Percentiles rank a stretch among this genome's conserved stretches.
These are phyloP conservation scores for Trametes cubensis DNA, from an alignment of 768 basidiomycete species.

Conservation along the genomic window DNA sequence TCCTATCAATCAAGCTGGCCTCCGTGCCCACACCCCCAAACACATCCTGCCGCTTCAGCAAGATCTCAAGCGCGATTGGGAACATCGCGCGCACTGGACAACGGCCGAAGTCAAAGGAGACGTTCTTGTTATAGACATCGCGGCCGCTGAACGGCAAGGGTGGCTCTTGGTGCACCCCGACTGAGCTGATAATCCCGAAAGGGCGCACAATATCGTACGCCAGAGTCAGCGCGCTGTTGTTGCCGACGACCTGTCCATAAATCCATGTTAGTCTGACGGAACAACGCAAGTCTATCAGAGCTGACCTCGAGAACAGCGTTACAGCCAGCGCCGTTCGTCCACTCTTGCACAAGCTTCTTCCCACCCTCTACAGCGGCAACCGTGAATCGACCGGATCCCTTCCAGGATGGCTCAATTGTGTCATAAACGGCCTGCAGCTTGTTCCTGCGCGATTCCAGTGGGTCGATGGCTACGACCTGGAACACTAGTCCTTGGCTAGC, in stretches of 20 bases:
- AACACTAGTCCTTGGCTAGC: slow-evolving; percentile 39
- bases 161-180: slow-evolving; percentile 66
- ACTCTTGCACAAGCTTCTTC: slow-evolving; percentile 48
- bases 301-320: slow-evolving; percentile 69
- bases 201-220: slow-evolving; percentile 73
- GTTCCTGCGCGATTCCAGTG: slow-evolving; percentile 53
- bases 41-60: slow-evolving; percentile 71
- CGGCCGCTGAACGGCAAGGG: slow-evolving; percentile 57
- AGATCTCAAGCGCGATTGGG: slow-evolving; percentile 66
- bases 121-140: slow-evolving; percentile 74
- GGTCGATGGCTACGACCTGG: slow-evolving; percentile 68
- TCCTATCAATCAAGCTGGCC: slow-evolving; percentile 64
- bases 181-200: slow-evolving; percentile 75
- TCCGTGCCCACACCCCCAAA: slow-evolving; percentile 70
- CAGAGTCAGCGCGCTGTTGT: slow-evolving; percentile 60
- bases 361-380: slow-evolving; percentile 55
- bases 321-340: slow-evolving; percentile 63
- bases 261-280: background rate
- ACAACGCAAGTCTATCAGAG: background rate
- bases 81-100: slow-evolving; percentile 82
- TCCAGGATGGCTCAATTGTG: slow-evolving; percentile 47
- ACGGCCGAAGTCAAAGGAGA: slow-evolving; percentile 79
- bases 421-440: slow-evolving; percentile 64
- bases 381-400: slow-evolving; percentile 51
- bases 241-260: slow-evolving; percentile 65